phyloP scores from a whole-genome alignment of 305 asterid genomes.

The Plantago rigida region DNA sequence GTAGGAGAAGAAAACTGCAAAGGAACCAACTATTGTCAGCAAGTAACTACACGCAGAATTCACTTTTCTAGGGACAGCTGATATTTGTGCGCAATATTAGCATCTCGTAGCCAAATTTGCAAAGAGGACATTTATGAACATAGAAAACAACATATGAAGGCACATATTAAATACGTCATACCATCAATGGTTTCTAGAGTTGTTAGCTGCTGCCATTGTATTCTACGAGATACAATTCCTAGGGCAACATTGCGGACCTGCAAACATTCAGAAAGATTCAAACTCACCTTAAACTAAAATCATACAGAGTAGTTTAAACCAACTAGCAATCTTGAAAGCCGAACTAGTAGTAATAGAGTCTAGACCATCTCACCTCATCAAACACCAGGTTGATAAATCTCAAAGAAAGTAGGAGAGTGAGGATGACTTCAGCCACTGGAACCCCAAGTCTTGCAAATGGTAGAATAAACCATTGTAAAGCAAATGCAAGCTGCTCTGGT shows the following conservation, averaged over 20 bases:
- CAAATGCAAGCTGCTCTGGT: constrained; percentile 89
- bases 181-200: constrained; percentile 79
- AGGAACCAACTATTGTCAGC: constrained; percentile 4
- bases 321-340: background rate
- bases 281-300: constrained; percentile 8
- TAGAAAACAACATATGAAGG: background rate
- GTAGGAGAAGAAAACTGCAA: constrained; percentile 76
- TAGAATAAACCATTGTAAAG: constrained; percentile 73
- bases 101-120: background rate
- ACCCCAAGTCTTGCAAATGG: constrained; percentile 59
- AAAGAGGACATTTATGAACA: background rate
- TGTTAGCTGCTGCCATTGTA: constrained; percentile 78
- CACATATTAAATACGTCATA: constrained; percentile 26
- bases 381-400: constrained; percentile 82
- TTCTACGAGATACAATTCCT: constrained; percentile 87
- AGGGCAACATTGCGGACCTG: constrained; percentile 92
- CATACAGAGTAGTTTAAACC: background rate
- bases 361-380: constrained; percentile 60
- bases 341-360: background rate
- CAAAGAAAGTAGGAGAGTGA: constrained; percentile 73
- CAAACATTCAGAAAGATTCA: constrained; percentile 5
- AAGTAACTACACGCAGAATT: constrained; percentile 1
- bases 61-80: background rate
- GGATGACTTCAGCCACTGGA: constrained; percentile 82
- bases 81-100: background rate